Evolutionary conservation across 1,139 yeast species (phyloP).

Genomic region (Nematodospora anomalae): DNA sequence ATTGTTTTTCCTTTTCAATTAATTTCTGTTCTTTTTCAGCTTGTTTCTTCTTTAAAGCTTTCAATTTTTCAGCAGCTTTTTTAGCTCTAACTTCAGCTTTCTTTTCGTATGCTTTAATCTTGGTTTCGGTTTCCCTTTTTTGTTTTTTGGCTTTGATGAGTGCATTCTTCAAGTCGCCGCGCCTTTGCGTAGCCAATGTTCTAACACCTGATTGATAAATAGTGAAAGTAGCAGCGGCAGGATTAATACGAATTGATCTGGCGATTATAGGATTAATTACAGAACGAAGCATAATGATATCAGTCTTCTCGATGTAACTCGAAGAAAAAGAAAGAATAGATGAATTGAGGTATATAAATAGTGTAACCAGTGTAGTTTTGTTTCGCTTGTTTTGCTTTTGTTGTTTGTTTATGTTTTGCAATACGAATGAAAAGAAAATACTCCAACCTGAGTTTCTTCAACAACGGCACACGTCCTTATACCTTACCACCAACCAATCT

Average conservation of each 20-base stretch:
- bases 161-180: conserved; percentile 1
- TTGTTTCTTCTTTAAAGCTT: conserved; percentile 16
- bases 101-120: conserved; percentile 3
- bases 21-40: conserved; percentile 11
- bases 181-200: conserved; percentile 2
- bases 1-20: conserved; percentile 2
- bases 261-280: background rate
- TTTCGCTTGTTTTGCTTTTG: too few species aligned
- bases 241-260: background rate
- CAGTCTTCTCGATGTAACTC: background rate
- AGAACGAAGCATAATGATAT: conserved; percentile 1
- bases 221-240: background rate
- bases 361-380: too few species aligned
- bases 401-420: too few species aligned
- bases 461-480: too few species aligned
- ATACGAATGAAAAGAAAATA: too few species aligned
- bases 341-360: too few species aligned
- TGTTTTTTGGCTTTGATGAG: background rate
- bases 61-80: conserved; percentile 18
- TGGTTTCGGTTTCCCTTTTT: background rate
- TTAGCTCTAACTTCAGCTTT: conserved; percentile 21
- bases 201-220: background rate
- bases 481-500: too few species aligned
- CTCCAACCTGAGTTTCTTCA: too few species aligned
- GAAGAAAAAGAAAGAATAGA: too few species aligned